Conservation (phyloP, 148 eudicot genomes). For the Suaeda aralocaspica region DNA sequence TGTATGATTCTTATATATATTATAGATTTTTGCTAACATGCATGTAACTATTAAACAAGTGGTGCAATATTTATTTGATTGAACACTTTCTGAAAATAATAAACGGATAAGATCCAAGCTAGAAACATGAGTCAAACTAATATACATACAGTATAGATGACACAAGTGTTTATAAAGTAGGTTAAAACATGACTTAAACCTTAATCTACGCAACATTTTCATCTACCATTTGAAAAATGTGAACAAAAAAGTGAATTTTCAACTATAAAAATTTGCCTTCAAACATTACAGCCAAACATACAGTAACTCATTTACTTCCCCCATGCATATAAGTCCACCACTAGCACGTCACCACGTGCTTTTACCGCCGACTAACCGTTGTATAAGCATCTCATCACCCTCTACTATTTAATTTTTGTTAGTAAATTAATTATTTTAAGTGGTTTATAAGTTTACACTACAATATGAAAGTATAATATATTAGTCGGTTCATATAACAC, state of each 20-base stretch:
- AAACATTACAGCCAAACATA: too few species aligned
- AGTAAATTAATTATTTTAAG: too few species aligned
- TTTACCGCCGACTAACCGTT: slow-evolving; percentile 24
- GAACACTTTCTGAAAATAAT: not conserved
- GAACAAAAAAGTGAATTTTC: not conserved
- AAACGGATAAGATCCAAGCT: not conserved
- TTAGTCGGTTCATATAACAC: too few species aligned
- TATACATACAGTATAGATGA: not conserved
- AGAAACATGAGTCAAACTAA: not conserved
- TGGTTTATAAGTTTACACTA: too few species aligned
- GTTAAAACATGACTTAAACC: slow-evolving; percentile 10
- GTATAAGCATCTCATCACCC: not conserved
- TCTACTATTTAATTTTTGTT: not conserved
- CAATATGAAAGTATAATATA: too few species aligned
- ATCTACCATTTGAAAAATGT: not conserved
- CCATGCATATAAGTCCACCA: slow-evolving; percentile 9
- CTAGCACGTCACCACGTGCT: slow-evolving; percentile 11
- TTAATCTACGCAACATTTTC: slow-evolving; percentile 17
- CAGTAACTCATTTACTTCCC: not conserved
- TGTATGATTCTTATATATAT: too few species aligned
- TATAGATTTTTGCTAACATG: too few species aligned
- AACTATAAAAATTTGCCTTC: not conserved
- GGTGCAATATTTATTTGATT: too few species aligned
- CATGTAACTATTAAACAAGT: too few species aligned
- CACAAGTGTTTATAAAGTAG: not conserved